Evolutionary conservation across 805 yeast species (phyloP).

Genomic region (Starmerella sp.): DNA sequence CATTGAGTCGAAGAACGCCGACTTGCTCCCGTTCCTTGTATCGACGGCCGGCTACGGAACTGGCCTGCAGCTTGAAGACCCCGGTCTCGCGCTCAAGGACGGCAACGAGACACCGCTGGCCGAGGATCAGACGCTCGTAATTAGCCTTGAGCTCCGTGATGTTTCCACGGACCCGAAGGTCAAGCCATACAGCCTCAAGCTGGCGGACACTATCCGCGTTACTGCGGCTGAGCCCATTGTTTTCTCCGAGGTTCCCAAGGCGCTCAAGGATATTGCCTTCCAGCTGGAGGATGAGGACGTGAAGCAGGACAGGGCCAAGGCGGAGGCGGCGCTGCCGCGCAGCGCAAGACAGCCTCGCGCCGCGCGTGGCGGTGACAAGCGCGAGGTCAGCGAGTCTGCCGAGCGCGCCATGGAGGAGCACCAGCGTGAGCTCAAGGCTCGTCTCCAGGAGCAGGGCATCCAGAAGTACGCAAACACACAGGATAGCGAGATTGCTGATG

Average conservation of each 20-base stretch:
- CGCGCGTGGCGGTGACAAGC: slow-evolving; percentile 17
- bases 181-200: slow-evolving; percentile 55
- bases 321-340: neutral
- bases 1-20: slow-evolving; percentile 53
- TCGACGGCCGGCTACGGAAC: slow-evolving; percentile 77
- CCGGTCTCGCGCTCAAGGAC: slow-evolving; percentile 56
- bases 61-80: slow-evolving; percentile 82
- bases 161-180: slow-evolving; percentile 33
- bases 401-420: slow-evolving; percentile 72
- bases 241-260: slow-evolving; percentile 64
- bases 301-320: slow-evolving; percentile 2
- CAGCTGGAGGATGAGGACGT: slow-evolving; percentile 43
- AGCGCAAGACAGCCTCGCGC: slow-evolving; percentile 13
- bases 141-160: slow-evolving; percentile 26
- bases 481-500: slow-evolving; percentile 16
- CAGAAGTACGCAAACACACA: slow-evolving; percentile 29
- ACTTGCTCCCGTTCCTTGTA: slow-evolving; percentile 38
- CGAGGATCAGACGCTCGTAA: slow-evolving; percentile 63
- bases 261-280: slow-evolving; percentile 65
- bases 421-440: slow-evolving; percentile 73
- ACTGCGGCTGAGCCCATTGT: slow-evolving; percentile 44
- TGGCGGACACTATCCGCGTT: slow-evolving; percentile 73
- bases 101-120: slow-evolving; percentile 58
- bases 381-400: slow-evolving; percentile 49
- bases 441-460: slow-evolving; percentile 76